Evolutionary conservation across 768 basidiomycete species (phyloP).

Genomic region (Guyanaporus albipodus): DNA sequence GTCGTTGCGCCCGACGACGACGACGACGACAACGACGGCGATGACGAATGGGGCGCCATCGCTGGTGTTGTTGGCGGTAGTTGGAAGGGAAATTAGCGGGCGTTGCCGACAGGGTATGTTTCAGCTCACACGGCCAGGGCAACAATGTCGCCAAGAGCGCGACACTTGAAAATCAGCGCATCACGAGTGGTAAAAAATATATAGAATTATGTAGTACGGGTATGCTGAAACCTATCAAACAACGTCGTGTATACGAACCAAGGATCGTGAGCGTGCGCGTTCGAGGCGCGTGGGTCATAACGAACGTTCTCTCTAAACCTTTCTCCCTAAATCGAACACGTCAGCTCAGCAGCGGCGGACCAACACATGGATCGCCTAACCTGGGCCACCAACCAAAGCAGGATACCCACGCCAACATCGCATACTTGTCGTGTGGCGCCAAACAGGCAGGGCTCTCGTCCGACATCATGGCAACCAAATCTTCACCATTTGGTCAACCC

Average conservation of each 20-base stretch:
- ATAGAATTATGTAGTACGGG: slow-evolving; percentile 33
- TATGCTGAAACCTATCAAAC: slow-evolving; percentile 27
- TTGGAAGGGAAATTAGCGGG: slow-evolving; percentile 28
- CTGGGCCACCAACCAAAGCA: slow-evolving; percentile 10
- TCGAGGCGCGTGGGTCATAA: slow-evolving; percentile 27
- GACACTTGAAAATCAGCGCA: no score
- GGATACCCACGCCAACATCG: slow-evolving; percentile 13
- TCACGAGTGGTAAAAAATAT: slow-evolving; percentile 24
- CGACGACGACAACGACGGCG: slow-evolving; percentile 57
- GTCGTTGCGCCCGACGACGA: slow-evolving; percentile 61
- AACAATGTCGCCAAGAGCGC: slow-evolving; percentile 1
- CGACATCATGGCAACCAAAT: slow-evolving; percentile 59
- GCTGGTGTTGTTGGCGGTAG: slow-evolving; percentile 30
- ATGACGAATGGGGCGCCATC: slow-evolving; percentile 72
- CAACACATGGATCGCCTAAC: slow-evolving; percentile 10
- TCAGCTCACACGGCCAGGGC: slow-evolving; percentile 25
- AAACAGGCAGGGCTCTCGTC: neutral
- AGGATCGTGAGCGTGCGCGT: slow-evolving; percentile 31
- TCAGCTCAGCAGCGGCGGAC: slow-evolving; percentile 1
- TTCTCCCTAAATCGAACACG: neutral
- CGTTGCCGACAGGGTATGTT: slow-evolving; percentile 23
- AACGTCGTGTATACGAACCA: slow-evolving; percentile 15
- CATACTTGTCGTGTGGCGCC: slow-evolving; percentile 7
- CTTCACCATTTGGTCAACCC: slow-evolving; percentile 64
- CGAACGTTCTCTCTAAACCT: slow-evolving; percentile 11